A percentile compares a stretch with the other conserved stretches of the same genome.
These are phyloP conservation scores for Protea cynaroides DNA, from an alignment of 164 flowering plant species.

Conservation along the genomic window DNA sequence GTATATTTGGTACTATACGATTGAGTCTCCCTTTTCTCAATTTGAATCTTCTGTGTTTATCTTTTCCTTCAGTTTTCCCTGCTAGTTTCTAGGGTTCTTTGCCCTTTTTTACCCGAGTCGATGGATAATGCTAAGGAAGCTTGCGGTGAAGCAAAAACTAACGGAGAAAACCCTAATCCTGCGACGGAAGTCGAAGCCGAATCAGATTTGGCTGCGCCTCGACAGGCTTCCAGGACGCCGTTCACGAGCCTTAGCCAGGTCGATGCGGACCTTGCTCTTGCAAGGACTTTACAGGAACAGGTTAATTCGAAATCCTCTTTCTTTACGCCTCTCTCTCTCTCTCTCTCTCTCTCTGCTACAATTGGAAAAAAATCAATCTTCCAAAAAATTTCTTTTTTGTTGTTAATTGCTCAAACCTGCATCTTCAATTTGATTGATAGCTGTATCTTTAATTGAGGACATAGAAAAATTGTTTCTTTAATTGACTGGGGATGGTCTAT, in stretches of 20 bases:
- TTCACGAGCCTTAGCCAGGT: conserved; percentile 83
- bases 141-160: conserved; percentile 12
- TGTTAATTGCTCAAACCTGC: too few relatives aligned
- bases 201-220: conserved; percentile 9
- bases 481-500: conserved; percentile 5
- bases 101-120: not conserved
- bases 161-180: conserved; percentile 23
- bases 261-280: conserved; percentile 92
- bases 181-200: not conserved
- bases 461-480: not conserved
- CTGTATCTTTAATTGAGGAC: too few relatives aligned
- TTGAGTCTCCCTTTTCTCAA: not conserved
- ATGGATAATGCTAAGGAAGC: conserved; percentile 28
- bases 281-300: conserved; percentile 37
- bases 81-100: not conserved
- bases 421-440: too few relatives aligned
- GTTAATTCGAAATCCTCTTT: too few relatives aligned
- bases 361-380: too few relatives aligned
- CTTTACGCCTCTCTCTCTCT: too few relatives aligned
- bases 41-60: not conserved
- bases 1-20: not conserved
- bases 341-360: too few relatives aligned
- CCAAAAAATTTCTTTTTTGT: too few relatives aligned
- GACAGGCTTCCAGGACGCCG: conserved; percentile 51
- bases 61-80: not conserved